These are phyloP conservation scores for Tetracladium setigerum DNA, from an alignment of 495 filamentous ascomycete species.

Conservation along the genomic window DNA sequence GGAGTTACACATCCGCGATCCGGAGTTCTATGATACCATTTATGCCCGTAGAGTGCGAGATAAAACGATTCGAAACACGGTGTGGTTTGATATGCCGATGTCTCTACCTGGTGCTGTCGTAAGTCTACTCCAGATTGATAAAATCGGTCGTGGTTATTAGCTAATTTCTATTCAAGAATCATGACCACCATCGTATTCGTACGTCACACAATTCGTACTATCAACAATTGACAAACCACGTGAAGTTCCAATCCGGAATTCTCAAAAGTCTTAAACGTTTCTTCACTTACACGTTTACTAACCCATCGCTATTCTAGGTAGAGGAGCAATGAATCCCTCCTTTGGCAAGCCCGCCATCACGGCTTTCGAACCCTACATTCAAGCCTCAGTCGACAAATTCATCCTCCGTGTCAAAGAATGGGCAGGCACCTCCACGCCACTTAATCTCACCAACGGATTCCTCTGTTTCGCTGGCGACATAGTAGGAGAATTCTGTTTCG, in stretches of 20 bases:
- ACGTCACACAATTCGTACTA: background rate
- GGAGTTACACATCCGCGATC: conserved; percentile 48
- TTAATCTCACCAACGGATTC: conserved; percentile 16
- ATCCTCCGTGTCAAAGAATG: conserved; percentile 1
- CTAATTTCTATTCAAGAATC: conserved; percentile 3
- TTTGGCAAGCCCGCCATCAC: conserved; percentile 41
- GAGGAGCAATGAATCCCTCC: conserved; percentile 30
- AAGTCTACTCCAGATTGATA: too few species aligned
- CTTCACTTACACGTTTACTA: too few species aligned
- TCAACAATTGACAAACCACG: too few species aligned
- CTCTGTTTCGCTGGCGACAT: conserved; percentile 32
- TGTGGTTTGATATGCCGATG: too few species aligned
- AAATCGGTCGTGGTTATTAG: too few species aligned
- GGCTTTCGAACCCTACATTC: conserved; percentile 33
- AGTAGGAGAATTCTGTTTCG: conserved; percentile 33
- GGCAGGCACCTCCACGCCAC: too few species aligned
- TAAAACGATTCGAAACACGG: background rate
- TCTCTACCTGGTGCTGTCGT: conserved; percentile 35
- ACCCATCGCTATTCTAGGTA: too few species aligned
- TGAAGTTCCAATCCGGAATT: too few species aligned
- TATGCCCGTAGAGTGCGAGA: conserved; percentile 21
- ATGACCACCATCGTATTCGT: conserved; percentile 33
- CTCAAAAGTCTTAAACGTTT: too few species aligned
- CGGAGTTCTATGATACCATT: conserved; percentile 41
- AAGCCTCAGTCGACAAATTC: conserved; percentile 30